Evolutionary conservation across 2,329 filamentous ascomycete genomes (phyloP).

Genomic region (Penicillium decumbens): DNA sequence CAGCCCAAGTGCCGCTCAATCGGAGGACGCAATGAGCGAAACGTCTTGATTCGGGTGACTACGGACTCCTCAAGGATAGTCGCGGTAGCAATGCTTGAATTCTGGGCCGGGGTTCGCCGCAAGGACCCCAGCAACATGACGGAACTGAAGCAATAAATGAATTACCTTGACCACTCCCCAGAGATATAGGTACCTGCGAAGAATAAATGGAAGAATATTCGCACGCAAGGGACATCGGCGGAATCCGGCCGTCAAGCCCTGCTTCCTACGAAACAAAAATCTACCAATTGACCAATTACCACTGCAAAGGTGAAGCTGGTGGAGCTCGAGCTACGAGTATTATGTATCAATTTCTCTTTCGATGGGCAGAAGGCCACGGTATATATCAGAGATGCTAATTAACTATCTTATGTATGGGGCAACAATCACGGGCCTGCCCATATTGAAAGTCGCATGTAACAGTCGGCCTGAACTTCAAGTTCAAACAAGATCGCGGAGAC

Average conservation of each 20-base stretch:
- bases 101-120: slow-evolving; percentile 47
- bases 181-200: slow-evolving; percentile 14
- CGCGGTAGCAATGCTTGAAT: slow-evolving; percentile 47
- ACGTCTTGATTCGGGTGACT: not conserved
- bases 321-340: not conserved
- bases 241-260: slow-evolving; percentile 33
- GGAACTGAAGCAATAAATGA: slow-evolving; percentile 18
- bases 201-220: slow-evolving; percentile 7
- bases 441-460: not conserved
- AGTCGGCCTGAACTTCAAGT: not conserved
- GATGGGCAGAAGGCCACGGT: not conserved
- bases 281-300: slow-evolving; percentile 35
- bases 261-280: slow-evolving; percentile 26
- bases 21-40: slow-evolving; percentile 1
- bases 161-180: slow-evolving; percentile 20
- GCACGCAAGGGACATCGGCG: slow-evolving; percentile 1
- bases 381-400: slow-evolving; percentile 8
- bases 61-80: slow-evolving; percentile 21
- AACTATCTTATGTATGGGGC: slow-evolving; percentile 4
- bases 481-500: not conserved
- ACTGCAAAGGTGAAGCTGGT: slow-evolving; percentile 22
- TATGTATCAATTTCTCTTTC: not conserved
- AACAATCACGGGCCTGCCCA: slow-evolving; percentile 3
- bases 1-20: slow-evolving; percentile 4
- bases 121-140: slow-evolving; percentile 38